phyloP scores from a whole-genome alignment of 495 filamentous ascomycete genomes.

The Trichoderma asperelloides region DNA sequence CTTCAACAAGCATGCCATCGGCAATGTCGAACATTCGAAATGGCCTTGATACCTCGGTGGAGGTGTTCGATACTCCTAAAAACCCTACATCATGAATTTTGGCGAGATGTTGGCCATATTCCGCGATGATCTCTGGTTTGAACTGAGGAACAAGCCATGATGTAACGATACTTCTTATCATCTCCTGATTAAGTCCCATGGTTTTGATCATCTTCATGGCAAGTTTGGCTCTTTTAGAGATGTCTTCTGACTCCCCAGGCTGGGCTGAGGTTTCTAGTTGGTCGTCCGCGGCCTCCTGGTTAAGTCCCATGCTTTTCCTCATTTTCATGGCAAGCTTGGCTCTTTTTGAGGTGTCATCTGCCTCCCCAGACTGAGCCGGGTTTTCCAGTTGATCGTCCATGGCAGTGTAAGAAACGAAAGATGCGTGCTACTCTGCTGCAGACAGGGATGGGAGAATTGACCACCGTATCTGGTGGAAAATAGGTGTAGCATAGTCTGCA shows the following conservation, averaged over 20 bases:
- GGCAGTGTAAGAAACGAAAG: background rate
- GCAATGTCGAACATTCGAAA: slow-evolving; percentile 38
- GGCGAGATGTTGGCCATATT: slow-evolving; percentile 12
- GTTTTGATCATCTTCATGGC: slow-evolving; percentile 11
- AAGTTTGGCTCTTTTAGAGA: background rate
- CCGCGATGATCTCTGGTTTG: slow-evolving; percentile 21
- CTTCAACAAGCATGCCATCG: slow-evolving; percentile 31
- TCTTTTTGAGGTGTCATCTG: background rate
- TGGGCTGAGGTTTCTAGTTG: no score
- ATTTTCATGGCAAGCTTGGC: slow-evolving; percentile 9
- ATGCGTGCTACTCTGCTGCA: background rate
- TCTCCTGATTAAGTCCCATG: slow-evolving; percentile 19
- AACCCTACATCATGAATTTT: slow-evolving; percentile 20
- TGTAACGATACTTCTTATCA: slow-evolving; percentile 22
- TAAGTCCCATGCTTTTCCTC: slow-evolving; percentile 11
- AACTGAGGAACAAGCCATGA: slow-evolving; percentile 23
- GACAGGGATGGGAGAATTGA: background rate
- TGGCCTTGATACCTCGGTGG: slow-evolving; percentile 18
- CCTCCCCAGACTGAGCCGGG: no score
- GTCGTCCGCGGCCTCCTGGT: slow-evolving; percentile 13
- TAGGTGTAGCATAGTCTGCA: no score
- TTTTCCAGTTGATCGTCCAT: background rate
- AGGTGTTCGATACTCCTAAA: slow-evolving; percentile 13
- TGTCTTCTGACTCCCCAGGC: background rate
- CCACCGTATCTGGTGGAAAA: background rate